phyloP scores from a whole-genome alignment of 208 protist genomes.

The Histomonas meleagridis region DNA sequence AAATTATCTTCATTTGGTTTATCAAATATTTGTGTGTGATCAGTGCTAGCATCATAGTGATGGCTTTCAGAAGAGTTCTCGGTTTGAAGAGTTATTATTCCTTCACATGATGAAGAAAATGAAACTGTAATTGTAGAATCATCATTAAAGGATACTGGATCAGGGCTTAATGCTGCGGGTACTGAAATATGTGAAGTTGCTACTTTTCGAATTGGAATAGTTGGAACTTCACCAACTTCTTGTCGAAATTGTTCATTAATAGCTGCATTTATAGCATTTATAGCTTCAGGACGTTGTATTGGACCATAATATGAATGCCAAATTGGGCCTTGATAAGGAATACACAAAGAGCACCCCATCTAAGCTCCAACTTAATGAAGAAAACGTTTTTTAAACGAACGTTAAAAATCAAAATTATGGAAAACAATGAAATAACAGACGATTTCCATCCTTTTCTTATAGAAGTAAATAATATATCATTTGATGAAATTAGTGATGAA shows the following conservation, averaged over 20 bases:
- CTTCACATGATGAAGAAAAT: background rate
- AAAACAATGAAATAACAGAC: too few species aligned
- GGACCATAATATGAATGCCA: constrained; percentile 18
- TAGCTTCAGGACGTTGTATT: background rate
- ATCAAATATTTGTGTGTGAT: background rate
- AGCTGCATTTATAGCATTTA: background rate
- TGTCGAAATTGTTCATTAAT: background rate
- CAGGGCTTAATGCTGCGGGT: background rate
- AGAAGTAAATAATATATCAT: too few species aligned
- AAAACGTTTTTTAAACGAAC: too few species aligned
- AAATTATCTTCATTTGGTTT: background rate
- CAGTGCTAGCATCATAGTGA: background rate
- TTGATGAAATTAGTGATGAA: constrained; percentile 18
- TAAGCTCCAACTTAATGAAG: too few species aligned
- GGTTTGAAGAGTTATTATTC: background rate
- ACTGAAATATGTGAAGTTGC: background rate
- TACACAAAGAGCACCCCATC: background rate
- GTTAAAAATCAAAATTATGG: too few species aligned
- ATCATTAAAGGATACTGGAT: background rate
- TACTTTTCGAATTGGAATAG: constrained; percentile 24
- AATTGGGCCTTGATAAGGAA: background rate
- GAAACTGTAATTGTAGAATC: constrained; percentile 11
- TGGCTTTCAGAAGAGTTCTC: background rate
- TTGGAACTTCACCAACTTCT: background rate
- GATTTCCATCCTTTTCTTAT: too few species aligned